Evolutionary conservation across 2,329 filamentous ascomycete species (phyloP).

Genomic region (Penicillium sp.): DNA sequence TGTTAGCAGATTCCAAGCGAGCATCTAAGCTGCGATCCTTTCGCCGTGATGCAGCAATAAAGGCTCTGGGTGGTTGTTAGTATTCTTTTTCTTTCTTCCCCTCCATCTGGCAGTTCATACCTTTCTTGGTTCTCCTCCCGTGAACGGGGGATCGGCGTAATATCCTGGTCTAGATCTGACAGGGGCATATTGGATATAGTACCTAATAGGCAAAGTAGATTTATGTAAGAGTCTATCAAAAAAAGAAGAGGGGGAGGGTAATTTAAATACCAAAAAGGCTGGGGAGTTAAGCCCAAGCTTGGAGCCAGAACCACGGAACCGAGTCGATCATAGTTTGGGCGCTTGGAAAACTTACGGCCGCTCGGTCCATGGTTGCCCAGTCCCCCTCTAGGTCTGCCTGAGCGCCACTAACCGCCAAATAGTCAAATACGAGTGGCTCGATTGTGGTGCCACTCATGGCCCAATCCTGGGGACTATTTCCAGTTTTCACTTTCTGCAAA

Average conservation of each 20-base stretch:
- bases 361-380: constrained; percentile 2
- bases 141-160: constrained; percentile 34
- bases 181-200: constrained; percentile 19
- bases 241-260: background rate
- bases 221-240: background rate
- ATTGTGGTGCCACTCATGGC: background rate
- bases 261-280: constrained; percentile 12
- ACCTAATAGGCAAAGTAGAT: background rate
- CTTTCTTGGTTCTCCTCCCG: constrained; percentile 48
- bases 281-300: constrained; percentile 9
- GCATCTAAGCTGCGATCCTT: constrained; percentile 85
- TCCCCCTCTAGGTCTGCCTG: background rate
- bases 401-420: constrained; percentile 2
- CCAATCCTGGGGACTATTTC: background rate
- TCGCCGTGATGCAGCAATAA: constrained; percentile 84
- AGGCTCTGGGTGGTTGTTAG: constrained; percentile 58
- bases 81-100: background rate
- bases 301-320: constrained; percentile 18
- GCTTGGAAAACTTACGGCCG: constrained; percentile 15
- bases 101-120: constrained; percentile 19
- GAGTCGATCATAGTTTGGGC: constrained; percentile 22
- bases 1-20: constrained; percentile 77
- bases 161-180: constrained; percentile 31
- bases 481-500: background rate
- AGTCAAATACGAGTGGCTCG: background rate